Evolutionary conservation across 352 stramenopile genomes (phyloP).

Genomic region (Phytophthora brassicae): DNA sequence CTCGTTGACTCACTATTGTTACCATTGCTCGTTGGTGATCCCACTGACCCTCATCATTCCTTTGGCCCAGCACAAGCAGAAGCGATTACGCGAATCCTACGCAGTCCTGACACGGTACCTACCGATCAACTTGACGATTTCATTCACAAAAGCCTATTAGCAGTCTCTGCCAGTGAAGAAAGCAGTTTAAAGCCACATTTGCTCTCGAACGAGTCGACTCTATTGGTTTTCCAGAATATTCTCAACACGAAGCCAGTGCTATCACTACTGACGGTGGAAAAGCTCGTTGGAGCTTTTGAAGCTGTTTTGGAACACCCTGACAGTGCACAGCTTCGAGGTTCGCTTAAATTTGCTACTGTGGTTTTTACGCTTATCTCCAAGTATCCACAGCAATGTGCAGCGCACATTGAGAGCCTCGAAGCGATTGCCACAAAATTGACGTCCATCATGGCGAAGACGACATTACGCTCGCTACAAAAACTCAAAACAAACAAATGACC

Average conservation of each 20-base stretch:
- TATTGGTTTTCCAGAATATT: constrained; percentile 78
- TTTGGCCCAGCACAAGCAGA: constrained; percentile 63
- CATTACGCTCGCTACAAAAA: constrained; percentile 63
- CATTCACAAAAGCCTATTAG: constrained; percentile 35
- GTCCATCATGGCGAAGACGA: constrained; percentile 70
- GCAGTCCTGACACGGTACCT: constrained; percentile 44
- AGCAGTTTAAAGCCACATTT: constrained; percentile 29
- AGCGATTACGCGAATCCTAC: constrained; percentile 67
- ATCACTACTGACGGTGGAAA: constrained; percentile 45
- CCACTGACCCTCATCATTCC: background rate
- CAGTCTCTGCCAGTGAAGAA: background rate
- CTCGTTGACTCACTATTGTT: constrained; percentile 61
- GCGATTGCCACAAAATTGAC: constrained; percentile 43
- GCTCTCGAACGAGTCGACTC: constrained; percentile 60
- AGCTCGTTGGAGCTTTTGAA: constrained; percentile 49
- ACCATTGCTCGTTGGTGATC: constrained; percentile 41
- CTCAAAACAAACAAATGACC: constrained; percentile 43
- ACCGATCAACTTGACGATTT: constrained; percentile 53
- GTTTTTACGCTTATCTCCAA: constrained; percentile 69
- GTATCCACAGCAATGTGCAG: constrained; percentile 48
- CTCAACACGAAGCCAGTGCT: constrained; percentile 61
- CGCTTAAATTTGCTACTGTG: constrained; percentile 65
- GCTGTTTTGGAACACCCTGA: constrained; percentile 38
- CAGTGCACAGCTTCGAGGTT: constrained; percentile 34
- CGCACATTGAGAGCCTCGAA: constrained; percentile 49